phyloP scores from a whole-genome alignment of 2,329 filamentous ascomycete genomes.

The Colletotrichum melonis region DNA sequence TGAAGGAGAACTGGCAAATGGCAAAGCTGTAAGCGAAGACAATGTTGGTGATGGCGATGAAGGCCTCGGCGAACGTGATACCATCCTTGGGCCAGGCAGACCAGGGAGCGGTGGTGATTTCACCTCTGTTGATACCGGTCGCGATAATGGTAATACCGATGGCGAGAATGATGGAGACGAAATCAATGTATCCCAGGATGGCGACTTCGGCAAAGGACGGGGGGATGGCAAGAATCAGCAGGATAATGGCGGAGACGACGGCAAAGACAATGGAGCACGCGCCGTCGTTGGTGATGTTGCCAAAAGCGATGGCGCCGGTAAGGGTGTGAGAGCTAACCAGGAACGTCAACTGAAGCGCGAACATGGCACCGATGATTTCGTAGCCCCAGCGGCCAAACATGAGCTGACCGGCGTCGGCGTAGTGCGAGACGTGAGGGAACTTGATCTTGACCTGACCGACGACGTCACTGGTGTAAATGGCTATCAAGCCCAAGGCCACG shows the following conservation, averaged over 20 bases:
- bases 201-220: conserved; percentile 61
- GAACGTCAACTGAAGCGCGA: conserved; percentile 74
- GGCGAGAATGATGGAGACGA: conserved; percentile 71
- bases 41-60: conserved; percentile 75
- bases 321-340: conserved; percentile 78
- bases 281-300: conserved; percentile 69
- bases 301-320: conserved; percentile 77
- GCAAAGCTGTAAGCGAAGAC: conserved; percentile 75
- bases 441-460: conserved; percentile 59
- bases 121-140: conserved; percentile 60
- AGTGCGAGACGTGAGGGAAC: conserved; percentile 69
- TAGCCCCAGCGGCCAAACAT: conserved; percentile 70
- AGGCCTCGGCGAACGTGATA: conserved; percentile 63
- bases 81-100: conserved; percentile 58
- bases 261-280: conserved; percentile 58
- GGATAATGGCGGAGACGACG: conserved; percentile 57
- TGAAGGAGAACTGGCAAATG: conserved; percentile 64
- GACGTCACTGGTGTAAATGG: conserved; percentile 54
- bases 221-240: conserved; percentile 58
- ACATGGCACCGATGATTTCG: conserved; percentile 71
- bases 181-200: conserved; percentile 64
- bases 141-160: conserved; percentile 76
- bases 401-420: conserved; percentile 75
- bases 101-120: conserved; percentile 48
- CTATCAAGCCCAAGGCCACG: conserved; percentile 47